Evolutionary conservation across 2,329 filamentous ascomycete species (phyloP), one percentile per base, ranked within the genome.

Genomic region (Zarea fungicola): DNA sequence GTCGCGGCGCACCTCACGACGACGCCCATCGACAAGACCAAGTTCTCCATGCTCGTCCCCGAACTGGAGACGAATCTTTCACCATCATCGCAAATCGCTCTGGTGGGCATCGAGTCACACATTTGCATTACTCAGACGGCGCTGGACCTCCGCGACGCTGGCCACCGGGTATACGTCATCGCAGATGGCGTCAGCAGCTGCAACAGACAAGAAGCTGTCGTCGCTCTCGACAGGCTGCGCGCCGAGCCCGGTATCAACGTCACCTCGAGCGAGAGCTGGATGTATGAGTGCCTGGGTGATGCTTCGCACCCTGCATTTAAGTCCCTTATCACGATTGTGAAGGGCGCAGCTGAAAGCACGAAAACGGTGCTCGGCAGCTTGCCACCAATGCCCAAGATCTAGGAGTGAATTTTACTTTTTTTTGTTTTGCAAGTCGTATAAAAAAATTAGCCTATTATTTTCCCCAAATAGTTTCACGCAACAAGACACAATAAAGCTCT

Each of bases 71-170:
- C 58, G 54, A 28, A 58, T 39, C 58, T 68, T 18, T 53, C 61
- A 1, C 59, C 66, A 1, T 62, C 62, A 1, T 70, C 79, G 19
- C 78, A 84, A 58, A 78, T 89, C 46, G 85, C 88, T 48, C 81
- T 97, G 54, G 85, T 96, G 14, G 92, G 92, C 31, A 96, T 97
- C 63, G 92, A 97, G 70, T 81, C 82, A 34, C 92, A 97, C 69
- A 93, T 97, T 64, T 97, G 92, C 73, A 83, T 97, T 25, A 91
- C 89, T 52, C 92, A 97, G 75, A 96, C 92, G 35, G 82, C 88
- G 14, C 75, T 96, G 35, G 92, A 96, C 70, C 71, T 95, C 42
- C 71, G 93, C 36, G 72, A 74, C 19, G 76, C 77, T 1, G 90
- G 90, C 1, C 88, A 96, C 66, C 74, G 75, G 46, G 92, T 96